Evolutionary conservation across 2,329 filamentous ascomycete genomes (phyloP).

Genomic region (Fusarium cicatricum): DNA sequence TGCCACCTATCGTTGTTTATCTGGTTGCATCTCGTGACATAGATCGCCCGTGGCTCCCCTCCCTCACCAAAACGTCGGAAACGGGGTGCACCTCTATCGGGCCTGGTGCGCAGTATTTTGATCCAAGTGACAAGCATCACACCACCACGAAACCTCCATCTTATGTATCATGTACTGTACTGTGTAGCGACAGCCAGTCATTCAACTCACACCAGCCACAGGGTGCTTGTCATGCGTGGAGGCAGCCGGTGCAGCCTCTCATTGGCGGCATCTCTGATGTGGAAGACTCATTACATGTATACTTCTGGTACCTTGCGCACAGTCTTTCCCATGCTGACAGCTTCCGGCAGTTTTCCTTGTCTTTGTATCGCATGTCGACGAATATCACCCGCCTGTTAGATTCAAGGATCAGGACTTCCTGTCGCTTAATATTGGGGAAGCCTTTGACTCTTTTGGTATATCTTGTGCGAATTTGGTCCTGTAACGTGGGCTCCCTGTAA

Average conservation of each 20-base stretch:
- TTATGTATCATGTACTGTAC: conserved; percentile 6
- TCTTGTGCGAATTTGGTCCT: conserved; percentile 15
- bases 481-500: conserved; percentile 36
- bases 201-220: conserved; percentile 8
- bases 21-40: conserved; percentile 10
- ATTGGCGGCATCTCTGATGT: conserved; percentile 16
- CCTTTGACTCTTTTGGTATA: conserved; percentile 22
- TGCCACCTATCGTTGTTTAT: neutral
- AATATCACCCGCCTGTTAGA: conserved; percentile 13
- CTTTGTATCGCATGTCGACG: conserved; percentile 22
- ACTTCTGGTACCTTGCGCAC: conserved; percentile 7
- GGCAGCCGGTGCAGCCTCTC: conserved; percentile 31
- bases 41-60: conserved; percentile 32
- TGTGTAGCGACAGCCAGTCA: conserved; percentile 1
- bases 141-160: conserved; percentile 7
- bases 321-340: conserved; percentile 26
- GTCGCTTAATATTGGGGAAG: conserved; percentile 21
- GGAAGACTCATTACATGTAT: neutral
- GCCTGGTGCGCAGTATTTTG: conserved; percentile 23
- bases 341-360: conserved; percentile 27
- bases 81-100: conserved; percentile 24
- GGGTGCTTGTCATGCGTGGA: conserved; percentile 25
- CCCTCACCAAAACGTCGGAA: conserved; percentile 36
- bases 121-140: conserved; percentile 23
- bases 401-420: conserved; percentile 26